Conservation (phyloP, 2,329 filamentous ascomycete genomes). For the Fusarium pseudograminearum region DNA sequence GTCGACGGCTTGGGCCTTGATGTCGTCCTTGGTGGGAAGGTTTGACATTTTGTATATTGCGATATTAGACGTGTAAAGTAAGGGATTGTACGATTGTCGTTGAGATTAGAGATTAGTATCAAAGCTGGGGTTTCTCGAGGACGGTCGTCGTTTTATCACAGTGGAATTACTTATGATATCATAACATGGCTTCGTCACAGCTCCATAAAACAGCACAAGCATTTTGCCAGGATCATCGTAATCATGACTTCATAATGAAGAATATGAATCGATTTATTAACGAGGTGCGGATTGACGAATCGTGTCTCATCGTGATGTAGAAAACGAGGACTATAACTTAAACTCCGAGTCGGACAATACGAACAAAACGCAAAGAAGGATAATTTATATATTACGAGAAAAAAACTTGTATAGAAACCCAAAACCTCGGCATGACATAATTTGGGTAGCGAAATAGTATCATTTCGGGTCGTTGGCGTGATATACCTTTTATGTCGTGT, state of each 20-base stretch:
- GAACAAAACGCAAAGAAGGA: no score
- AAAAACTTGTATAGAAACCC: no score
- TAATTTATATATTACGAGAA: no score
- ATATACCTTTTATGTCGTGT: not conserved
- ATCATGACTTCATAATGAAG: constrained; percentile 16
- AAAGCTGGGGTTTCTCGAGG: not conserved
- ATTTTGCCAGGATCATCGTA: not conserved
- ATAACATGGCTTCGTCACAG: constrained; percentile 5
- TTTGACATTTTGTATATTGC: constrained; percentile 2
- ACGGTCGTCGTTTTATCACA: not conserved
- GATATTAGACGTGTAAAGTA: not conserved
- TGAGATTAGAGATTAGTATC: not conserved
- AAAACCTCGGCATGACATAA: no score
- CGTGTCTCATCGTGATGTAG: no score
- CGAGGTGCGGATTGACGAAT: not conserved
- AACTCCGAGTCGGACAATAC: no score
- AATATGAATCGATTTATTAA: not conserved
- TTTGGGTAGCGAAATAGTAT: no score
- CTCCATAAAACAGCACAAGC: constrained; percentile 18
- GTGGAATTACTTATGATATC: not conserved
- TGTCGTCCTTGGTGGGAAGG: constrained; percentile 27
- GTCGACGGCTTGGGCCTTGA: constrained; percentile 21
- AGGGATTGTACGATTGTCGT: rapidly evolving
- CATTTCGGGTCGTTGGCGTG: not conserved
- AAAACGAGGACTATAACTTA: no score